Conservation (phyloP, 768 basidiomycete genomes). For the Suillus decipiens region DNA sequence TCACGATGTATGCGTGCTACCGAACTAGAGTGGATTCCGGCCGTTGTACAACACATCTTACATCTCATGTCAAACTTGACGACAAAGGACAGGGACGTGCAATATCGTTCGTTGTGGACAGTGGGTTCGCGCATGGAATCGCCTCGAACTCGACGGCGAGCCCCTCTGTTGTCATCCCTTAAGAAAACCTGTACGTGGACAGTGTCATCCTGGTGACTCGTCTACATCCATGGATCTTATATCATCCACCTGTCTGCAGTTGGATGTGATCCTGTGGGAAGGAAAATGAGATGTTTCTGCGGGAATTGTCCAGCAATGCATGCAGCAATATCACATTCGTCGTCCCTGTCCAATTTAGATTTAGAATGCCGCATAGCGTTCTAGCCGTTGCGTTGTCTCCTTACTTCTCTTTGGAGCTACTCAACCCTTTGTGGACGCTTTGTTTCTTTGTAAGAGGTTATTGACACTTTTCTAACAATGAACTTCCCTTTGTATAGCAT, state of each 20-base stretch:
- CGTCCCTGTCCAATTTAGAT: background rate
- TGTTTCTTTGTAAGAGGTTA: slow-evolving; percentile 10
- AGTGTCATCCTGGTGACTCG: background rate
- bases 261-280: background rate
- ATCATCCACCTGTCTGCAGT: background rate
- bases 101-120: background rate
- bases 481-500: background rate
- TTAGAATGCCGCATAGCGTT: background rate
- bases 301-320: background rate
- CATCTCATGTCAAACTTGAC: background rate
- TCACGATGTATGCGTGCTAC: background rate
- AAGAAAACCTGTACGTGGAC: background rate
- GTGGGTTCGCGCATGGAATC: background rate
- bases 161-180: background rate
- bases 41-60: background rate
- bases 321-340: background rate
- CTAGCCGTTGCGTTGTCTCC: background rate
- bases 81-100: background rate
- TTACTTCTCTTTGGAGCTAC: background rate
- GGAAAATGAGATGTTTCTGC: background rate
- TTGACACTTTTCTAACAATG: background rate
- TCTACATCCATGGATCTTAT: background rate
- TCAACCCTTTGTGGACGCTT: background rate
- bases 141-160: background rate
- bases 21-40: background rate